Evolutionary conservation across 139 green algal species (phyloP).

Genomic region (Asterochloris erici): DNA sequence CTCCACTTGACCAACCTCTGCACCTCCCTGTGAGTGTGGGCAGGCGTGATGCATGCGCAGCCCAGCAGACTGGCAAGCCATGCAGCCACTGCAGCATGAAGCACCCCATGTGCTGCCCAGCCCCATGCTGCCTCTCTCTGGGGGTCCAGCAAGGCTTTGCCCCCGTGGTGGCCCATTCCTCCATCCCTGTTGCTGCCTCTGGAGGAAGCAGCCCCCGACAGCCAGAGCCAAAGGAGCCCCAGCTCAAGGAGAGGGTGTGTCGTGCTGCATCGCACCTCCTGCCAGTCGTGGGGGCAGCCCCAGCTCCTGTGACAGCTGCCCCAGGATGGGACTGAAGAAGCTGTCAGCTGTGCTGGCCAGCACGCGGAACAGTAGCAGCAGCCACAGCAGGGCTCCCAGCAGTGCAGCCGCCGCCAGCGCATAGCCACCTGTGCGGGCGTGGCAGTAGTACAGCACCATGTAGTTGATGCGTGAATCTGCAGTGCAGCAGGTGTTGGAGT

Average conservation of each 20-base stretch:
- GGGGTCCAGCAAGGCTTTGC: too few species aligned
- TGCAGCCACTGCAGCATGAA: too few species aligned
- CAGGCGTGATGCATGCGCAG: too few species aligned
- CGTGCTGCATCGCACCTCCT: constrained; percentile 40
- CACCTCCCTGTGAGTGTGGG: too few species aligned
- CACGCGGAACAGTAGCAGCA: constrained; percentile 68
- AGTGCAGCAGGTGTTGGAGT: not conserved
- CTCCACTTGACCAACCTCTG: too few species aligned
- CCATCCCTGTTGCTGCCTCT: too few species aligned
- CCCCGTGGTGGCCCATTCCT: too few species aligned
- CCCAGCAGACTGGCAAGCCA: too few species aligned
- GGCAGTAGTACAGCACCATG: constrained; percentile 47
- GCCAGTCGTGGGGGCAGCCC: constrained; percentile 82
- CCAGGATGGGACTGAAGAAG: constrained; percentile 81
- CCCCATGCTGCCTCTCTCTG: too few species aligned
- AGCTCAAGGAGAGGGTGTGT: not conserved
- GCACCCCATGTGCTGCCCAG: too few species aligned
- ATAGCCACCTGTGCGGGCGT: constrained; percentile 13
- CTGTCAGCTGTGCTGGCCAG: constrained; percentile 79
- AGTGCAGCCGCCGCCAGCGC: constrained; percentile 12
- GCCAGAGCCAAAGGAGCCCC: too few species aligned
- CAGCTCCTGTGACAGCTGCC: constrained; percentile 73
- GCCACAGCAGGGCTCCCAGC: constrained; percentile 14
- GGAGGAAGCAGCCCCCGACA: too few species aligned
- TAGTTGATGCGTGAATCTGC: constrained; percentile 36